These are phyloP conservation scores for Coemansia sp. DNA, from an alignment of 192 early-diverging fungal genomes.

Conservation along the genomic window DNA sequence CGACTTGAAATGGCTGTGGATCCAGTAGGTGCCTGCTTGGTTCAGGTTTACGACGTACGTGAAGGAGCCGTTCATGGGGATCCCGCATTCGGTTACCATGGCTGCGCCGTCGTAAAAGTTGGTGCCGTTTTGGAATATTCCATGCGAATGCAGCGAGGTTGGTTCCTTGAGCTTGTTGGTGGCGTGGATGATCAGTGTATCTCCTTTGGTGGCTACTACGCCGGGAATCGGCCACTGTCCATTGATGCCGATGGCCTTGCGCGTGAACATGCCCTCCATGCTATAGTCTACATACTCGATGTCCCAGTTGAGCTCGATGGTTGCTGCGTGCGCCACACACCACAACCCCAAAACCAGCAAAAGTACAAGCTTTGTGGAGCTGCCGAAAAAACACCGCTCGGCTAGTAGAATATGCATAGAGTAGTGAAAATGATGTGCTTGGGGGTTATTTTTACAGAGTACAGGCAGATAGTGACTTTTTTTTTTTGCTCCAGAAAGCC, in stretches of 20 bases:
- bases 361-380: not conserved
- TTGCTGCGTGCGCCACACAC: constrained; percentile 7
- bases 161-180: constrained; percentile 59
- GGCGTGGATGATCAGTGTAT: constrained; percentile 38
- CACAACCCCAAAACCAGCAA: not conserved
- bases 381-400: not conserved
- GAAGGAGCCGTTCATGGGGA: constrained; percentile 60
- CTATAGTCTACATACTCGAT: constrained; percentile 58
- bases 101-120: constrained; percentile 66
- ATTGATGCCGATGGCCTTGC: constrained; percentile 65
- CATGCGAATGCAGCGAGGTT: constrained; percentile 71
- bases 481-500: not conserved
- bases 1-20: constrained; percentile 64
- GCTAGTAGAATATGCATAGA: constrained; percentile 3
- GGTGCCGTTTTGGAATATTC: constrained; percentile 74
- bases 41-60: constrained; percentile 65
- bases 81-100: constrained; percentile 70
- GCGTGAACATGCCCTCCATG: constrained; percentile 59
- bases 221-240: constrained; percentile 60
- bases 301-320: constrained; percentile 61
- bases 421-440: not conserved
- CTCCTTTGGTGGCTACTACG: constrained; percentile 22
- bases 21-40: constrained; percentile 83
- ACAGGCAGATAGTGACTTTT: not conserved
- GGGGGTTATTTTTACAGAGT: not conserved